Evolutionary conservation across 352 stramenopile genomes (phyloP).

Genomic region (Globisporangium iwayamae): DNA sequence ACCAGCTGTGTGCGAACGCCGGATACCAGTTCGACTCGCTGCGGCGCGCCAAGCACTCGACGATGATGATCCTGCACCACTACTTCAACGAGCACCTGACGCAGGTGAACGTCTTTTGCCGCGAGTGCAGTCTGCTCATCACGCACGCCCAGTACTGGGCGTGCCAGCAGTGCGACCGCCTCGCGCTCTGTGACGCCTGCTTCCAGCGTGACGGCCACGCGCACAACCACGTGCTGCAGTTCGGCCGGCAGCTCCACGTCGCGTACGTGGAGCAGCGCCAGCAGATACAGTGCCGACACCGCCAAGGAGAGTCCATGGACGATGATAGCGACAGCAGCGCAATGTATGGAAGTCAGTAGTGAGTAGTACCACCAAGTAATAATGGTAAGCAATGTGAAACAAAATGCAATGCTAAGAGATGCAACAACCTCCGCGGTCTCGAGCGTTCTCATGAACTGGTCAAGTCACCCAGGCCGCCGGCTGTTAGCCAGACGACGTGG

Average conservation of each 20-base stretch:
- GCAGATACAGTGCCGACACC: neutral
- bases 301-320: neutral
- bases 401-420: no score
- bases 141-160: constrained; percentile 68
- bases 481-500: no score
- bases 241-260: constrained; percentile 22
- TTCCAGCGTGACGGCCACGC: constrained; percentile 36
- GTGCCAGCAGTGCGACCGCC: constrained; percentile 49
- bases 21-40: constrained; percentile 88
- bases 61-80: constrained; percentile 89
- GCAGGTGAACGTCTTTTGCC: constrained; percentile 77
- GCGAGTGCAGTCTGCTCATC: constrained; percentile 73
- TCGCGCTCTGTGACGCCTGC: constrained; percentile 71
- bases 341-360: neutral
- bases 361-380: neutral
- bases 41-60: constrained; percentile 86
- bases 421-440: no score
- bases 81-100: constrained; percentile 76
- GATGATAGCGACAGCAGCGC: neutral
- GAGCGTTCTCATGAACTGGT: no score
- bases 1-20: constrained; percentile 74
- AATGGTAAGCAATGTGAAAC: no score
- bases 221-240: constrained; percentile 51
- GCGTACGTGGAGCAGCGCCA: neutral
- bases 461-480: no score